A percentile compares a stretch with the other conserved stretches of the same genome.
These are phyloP conservation scores for Fraxinus angustifolia DNA, from an alignment of 305 asterid species.

Conservation along the genomic window DNA sequence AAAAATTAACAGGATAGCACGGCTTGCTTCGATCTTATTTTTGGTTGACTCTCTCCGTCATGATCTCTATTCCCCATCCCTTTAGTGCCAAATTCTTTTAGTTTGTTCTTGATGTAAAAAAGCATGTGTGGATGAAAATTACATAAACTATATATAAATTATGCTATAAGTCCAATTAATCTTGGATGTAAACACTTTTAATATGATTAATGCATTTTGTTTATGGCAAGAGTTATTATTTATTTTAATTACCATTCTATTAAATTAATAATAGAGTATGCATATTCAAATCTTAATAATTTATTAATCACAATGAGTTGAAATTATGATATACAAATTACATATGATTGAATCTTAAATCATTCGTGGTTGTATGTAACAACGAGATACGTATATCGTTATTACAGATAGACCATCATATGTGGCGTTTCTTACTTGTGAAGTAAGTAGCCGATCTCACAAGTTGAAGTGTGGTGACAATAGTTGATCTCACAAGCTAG, in stretches of 20 bases:
- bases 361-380: background rate
- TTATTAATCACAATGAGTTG: too few relatives aligned
- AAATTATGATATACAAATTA: background rate
- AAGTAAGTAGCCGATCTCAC: too few relatives aligned
- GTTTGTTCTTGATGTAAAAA: too few relatives aligned
- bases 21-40: background rate
- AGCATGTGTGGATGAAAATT: background rate
- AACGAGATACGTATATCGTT: background rate
- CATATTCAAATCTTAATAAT: background rate
- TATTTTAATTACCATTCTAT: background rate
- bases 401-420: too few relatives aligned
- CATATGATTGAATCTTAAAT: background rate
- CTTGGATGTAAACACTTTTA: background rate
- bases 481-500: too few relatives aligned
- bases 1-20: too few relatives aligned
- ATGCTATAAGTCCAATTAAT: background rate
- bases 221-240: too few relatives aligned
- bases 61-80: background rate
- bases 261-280: background rate
- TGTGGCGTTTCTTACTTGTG: too few relatives aligned
- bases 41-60: background rate
- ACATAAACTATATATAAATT: background rate
- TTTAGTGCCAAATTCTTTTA: too few relatives aligned
- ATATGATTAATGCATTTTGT: background rate
- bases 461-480: too few relatives aligned